phyloP scores from a whole-genome alignment of 306 rosid species.

The Begonia masoniana region DNA sequence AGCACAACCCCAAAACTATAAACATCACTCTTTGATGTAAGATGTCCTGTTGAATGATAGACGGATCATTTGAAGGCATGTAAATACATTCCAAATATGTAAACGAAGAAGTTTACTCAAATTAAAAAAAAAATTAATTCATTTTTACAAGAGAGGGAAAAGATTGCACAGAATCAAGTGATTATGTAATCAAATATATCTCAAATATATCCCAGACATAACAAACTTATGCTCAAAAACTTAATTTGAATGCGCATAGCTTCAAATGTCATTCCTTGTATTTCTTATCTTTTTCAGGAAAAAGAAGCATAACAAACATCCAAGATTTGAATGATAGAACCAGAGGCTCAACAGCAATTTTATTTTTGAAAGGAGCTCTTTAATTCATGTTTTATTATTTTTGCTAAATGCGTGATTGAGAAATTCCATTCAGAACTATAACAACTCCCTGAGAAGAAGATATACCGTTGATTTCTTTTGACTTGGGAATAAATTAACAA shows the following conservation, averaged over 20 bases:
- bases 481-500: background rate
- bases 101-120: background rate
- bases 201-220: no score
- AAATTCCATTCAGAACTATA: background rate
- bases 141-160: background rate
- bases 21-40: slow-evolving; percentile 78
- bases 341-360: no score
- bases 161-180: background rate
- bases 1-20: slow-evolving; percentile 85
- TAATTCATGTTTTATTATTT: no score
- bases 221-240: no score
- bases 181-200: no score
- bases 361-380: no score
- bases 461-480: background rate
- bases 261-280: no score
- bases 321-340: no score
- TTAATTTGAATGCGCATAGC: no score
- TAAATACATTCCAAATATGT: background rate
- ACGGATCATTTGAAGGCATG: background rate
- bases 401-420: no score
- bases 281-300: background rate
- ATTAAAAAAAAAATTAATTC: no score
- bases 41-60: slow-evolving; percentile 42
- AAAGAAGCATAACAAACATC: background rate
- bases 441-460: background rate